Evolutionary conservation across 2,329 filamentous ascomycete genomes (phyloP).

Genomic region (Fusarium sp.): DNA sequence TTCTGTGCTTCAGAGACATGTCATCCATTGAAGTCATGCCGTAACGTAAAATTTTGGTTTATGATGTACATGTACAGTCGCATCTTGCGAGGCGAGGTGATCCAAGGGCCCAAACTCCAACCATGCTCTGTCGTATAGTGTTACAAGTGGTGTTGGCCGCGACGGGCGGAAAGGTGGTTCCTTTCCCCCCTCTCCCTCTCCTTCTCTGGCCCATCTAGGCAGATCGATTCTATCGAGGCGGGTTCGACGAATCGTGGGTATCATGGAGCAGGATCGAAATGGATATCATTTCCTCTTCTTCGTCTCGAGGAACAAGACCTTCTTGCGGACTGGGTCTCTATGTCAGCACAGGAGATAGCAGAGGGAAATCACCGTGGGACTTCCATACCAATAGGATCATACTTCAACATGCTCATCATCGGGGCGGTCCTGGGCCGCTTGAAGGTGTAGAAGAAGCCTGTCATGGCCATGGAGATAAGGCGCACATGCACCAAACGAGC

Average conservation of each 20-base stretch:
- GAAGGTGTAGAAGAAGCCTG: conserved; percentile 95
- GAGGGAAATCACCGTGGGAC: neutral
- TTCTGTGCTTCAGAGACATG: conserved; percentile 12
- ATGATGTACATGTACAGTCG: conserved; percentile 43
- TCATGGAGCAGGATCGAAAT: conserved; percentile 16
- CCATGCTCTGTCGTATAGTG: conserved; percentile 43
- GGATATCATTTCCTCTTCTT: conserved; percentile 75
- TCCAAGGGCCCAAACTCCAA: conserved; percentile 44
- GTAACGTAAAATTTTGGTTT: conserved; percentile 20
- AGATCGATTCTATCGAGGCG: neutral
- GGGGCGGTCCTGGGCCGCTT: conserved; percentile 81
- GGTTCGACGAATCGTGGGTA: conserved; percentile 15
- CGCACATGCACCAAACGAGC: conserved; percentile 93
- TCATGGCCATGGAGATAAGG: conserved; percentile 98
- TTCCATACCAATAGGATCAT: conserved; percentile 87
- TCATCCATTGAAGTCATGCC: conserved; percentile 10
- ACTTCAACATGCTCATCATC: conserved; percentile 97
- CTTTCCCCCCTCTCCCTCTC: neutral
- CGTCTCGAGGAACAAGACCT: conserved; percentile 94
- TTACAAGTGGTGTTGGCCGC: conserved; percentile 40
- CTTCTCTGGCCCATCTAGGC: conserved; percentile 18
- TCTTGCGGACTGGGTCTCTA: conserved; percentile 78
- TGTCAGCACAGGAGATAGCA: conserved; percentile 4
- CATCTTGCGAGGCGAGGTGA: conserved; percentile 30
- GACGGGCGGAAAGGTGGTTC: neutral